Evolutionary conservation across 139 green algal species (phyloP), one percentile per base, ranked within the genome.

Genomic region (Chlorella sp.): DNA sequence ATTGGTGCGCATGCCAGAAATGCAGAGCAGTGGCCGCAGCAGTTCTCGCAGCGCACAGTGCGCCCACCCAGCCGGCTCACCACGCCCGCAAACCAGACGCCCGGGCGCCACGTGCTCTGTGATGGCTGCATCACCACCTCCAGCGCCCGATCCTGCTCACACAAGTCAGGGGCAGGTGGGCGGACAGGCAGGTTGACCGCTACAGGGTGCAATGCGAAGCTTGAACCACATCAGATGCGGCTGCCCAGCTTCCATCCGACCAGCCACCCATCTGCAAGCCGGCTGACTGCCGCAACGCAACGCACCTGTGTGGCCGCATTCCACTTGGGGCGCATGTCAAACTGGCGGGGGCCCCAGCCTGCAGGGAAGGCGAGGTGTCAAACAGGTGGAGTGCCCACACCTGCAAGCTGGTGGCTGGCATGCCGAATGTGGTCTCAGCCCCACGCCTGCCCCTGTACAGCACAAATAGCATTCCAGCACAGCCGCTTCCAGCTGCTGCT

Each of bases 81-180:
- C 44, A 82, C 41, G 43, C 82, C 82, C 6, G 64, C 83, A 54
- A 68, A 87, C 83, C 83, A 87, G 32, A n/a, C 48, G 28, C 83
- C 83, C 20, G 83, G 16, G n/a, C 83, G 62, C 43, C 70, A 87
- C 73, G 76, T 70, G 19, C 22, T n/a, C 69, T 60, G 38, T 4
- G 26, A n/a, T 7, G 81, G 68, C 43, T 65, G 41, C 56, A 86
- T 54, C 48, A 86, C 68, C 38, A 76, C 56, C 44, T 85, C 67
- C 41, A 86, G 51, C 48, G 80, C n/a, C 20, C 58, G 36, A 72
- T 88, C 72, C 3, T 60, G 51, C 2, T n/a, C n/a, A n/a, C n/a
- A n/a, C n/a, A n/a, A n/a, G n/a, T n/a, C n/a, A n/a, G n/a, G n/a
- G n/a, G n/a, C n/a, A n/a, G n/a, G n/a, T n/a, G n/a, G n/a, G n/a